Percentiles rank a stretch among this genome's conserved stretches.
phyloP scores from a whole-genome alignment of 1,139 yeast species.

The Candida tropicalis region DNA sequence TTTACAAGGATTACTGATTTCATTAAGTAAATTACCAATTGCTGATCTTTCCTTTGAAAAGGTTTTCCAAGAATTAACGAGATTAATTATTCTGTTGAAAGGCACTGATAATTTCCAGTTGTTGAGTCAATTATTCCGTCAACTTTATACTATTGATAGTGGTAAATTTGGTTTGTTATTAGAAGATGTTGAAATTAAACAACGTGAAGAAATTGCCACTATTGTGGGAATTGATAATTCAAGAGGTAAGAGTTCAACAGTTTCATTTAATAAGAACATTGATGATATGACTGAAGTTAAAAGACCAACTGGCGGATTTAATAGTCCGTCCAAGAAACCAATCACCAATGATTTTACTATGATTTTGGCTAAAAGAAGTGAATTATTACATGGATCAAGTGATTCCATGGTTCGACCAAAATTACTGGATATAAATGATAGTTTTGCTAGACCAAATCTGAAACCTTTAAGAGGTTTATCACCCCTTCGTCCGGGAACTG shows the following conservation, averaged over 20 bases:
- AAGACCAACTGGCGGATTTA: constrained; percentile 17
- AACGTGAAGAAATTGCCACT: constrained; percentile 36
- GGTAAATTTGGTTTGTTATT: constrained; percentile 30
- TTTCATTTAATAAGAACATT: constrained; percentile 19
- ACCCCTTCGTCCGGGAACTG: neutral
- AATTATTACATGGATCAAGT: neutral
- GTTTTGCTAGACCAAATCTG: neutral
- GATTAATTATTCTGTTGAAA: constrained; percentile 36
- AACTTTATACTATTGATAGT: constrained; percentile 35
- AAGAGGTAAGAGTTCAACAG: constrained; percentile 14
- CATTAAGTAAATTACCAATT: constrained; percentile 36
- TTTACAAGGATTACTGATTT: constrained; percentile 28
- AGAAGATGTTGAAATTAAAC: constrained; percentile 25
- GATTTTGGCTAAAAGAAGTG: constrained; percentile 29
- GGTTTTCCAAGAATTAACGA: constrained; percentile 31
- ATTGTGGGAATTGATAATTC: constrained; percentile 37
- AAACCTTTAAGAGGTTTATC: neutral
- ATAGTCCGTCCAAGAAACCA: constrained; percentile 34
- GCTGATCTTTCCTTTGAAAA: constrained; percentile 35
- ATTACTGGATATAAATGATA: neutral
- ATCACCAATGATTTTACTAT: constrained; percentile 38
- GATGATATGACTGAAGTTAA: constrained; percentile 34
- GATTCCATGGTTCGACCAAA: neutral
- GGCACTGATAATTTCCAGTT: constrained; percentile 31
- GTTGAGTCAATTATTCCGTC: constrained; percentile 29